These are phyloP conservation scores for Huntiella bhutanensis DNA, from an alignment of 2,329 filamentous ascomycete genomes.

Conservation along the genomic window DNA sequence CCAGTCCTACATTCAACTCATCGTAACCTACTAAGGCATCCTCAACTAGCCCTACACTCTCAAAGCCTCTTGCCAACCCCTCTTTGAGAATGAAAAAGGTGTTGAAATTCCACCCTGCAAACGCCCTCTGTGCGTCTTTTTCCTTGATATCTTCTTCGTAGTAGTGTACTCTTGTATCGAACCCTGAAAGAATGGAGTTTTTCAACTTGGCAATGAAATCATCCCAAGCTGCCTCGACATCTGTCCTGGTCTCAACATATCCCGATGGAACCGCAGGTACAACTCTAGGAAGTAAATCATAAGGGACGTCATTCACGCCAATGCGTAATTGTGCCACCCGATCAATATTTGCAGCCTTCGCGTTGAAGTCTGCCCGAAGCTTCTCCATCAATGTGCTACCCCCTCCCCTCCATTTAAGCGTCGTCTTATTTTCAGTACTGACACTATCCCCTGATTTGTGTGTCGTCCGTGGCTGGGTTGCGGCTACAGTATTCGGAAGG, in stretches of 20 bases:
- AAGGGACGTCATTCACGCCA: slow-evolving; percentile 47
- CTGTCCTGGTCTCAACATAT: slow-evolving; percentile 53
- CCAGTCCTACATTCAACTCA: slow-evolving; percentile 74
- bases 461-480: slow-evolving; percentile 53
- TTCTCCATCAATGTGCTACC: slow-evolving; percentile 78
- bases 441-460: slow-evolving; percentile 32
- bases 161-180: slow-evolving; percentile 75
- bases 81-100: slow-evolving; percentile 98
- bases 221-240: slow-evolving; percentile 64
- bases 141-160: slow-evolving; percentile 97
- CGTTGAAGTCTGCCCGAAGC: slow-evolving; percentile 75
- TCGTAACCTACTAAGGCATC: slow-evolving; percentile 91
- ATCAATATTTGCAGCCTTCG: slow-evolving; percentile 47
- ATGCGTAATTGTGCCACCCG: slow-evolving; percentile 74
- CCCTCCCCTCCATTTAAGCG: slow-evolving; percentile 59
- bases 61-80: slow-evolving; percentile 79
- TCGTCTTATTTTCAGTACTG: slow-evolving; percentile 38
- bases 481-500: slow-evolving; percentile 64
- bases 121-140: slow-evolving; percentile 64
- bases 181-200: slow-evolving; percentile 67
- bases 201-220: slow-evolving; percentile 79
- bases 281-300: slow-evolving; percentile 42
- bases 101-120: slow-evolving; percentile 98
- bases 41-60: slow-evolving; percentile 88
- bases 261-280: slow-evolving; percentile 43